These are phyloP conservation scores for Tuber magnatum DNA, from an alignment of 495 filamentous ascomycete genomes.

Conservation along the genomic window DNA sequence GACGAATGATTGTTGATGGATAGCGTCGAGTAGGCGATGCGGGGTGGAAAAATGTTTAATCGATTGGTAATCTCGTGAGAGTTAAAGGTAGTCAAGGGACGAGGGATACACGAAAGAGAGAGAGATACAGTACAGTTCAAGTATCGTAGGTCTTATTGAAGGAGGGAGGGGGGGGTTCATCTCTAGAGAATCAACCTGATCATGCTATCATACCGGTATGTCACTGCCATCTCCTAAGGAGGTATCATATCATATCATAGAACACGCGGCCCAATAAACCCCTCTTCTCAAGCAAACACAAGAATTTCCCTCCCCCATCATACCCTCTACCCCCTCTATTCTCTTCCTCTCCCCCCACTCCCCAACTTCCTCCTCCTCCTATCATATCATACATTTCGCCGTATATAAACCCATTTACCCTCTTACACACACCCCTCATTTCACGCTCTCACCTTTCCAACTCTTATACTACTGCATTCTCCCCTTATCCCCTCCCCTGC, in stretches of 20 bases:
- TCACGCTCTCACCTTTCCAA: not conserved
- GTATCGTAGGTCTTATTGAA: not conserved
- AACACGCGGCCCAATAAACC: not conserved
- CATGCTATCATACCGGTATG: not conserved
- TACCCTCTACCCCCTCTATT: not conserved
- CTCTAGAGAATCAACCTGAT: not conserved
- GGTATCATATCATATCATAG: too few relatives aligned
- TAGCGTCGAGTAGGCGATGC: not conserved
- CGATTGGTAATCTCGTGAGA: not conserved
- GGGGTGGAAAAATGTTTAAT: not conserved
- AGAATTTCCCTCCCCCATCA: not conserved
- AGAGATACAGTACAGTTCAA: not conserved
- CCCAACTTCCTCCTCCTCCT: not conserved
- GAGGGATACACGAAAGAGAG: not conserved
- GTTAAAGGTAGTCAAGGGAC: not conserved
- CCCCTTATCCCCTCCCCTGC: not conserved
- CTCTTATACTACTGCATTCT: not conserved
- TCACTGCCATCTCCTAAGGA: not conserved
- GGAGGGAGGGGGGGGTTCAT: not conserved
- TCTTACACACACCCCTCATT: not conserved
- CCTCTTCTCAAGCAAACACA: not conserved
- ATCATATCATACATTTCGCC: too few relatives aligned
- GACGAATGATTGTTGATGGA: not conserved
- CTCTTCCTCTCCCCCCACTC: not conserved
- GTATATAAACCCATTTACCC: not conserved